These are phyloP conservation scores for Pneumocystis oryctolagi DNA, from an alignment of 1,139 yeast genomes.

Conservation along the genomic window DNA sequence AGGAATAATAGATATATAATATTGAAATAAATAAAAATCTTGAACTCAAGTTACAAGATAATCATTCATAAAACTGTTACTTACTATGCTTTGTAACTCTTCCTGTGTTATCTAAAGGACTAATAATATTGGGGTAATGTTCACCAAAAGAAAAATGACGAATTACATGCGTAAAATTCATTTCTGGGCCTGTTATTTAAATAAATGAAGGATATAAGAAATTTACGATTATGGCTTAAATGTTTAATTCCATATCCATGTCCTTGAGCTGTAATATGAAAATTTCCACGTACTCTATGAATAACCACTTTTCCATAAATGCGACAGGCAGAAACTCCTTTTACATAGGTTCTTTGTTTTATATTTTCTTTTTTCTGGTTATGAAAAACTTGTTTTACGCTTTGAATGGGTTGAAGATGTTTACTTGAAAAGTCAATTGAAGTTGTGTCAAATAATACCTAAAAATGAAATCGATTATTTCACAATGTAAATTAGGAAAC, in stretches of 20 bases:
- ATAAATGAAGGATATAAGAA: not conserved
- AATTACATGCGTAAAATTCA: conserved; percentile 73
- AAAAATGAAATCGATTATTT: not conserved
- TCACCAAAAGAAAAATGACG: conserved; percentile 84
- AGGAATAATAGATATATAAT: conserved; percentile 70
- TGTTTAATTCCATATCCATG: conserved; percentile 32
- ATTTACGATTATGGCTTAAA: conserved; percentile 7
- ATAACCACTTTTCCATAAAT: conserved; percentile 78
- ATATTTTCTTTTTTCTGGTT: not conserved
- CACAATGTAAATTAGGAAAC: not conserved
- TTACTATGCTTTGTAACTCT: conserved; percentile 22
- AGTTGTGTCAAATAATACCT: not conserved
- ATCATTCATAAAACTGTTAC: not conserved
- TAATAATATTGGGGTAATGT: conserved; percentile 69
- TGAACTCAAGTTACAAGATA: not conserved
- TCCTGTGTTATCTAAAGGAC: conserved; percentile 55
- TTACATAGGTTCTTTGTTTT: not conserved
- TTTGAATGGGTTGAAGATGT: not conserved
- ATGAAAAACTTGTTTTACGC: not conserved
- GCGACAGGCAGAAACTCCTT: conserved; percentile 60
- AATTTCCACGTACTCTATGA: conserved; percentile 70
- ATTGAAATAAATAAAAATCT: conserved; percentile 29
- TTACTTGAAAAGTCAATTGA: not conserved
- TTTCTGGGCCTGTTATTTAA: conserved; percentile 23
- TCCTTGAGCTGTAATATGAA: conserved; percentile 70